Evolutionary conservation across 1,284 basidiomycete species (phyloP), one percentile per base, ranked within the genome.

Genomic region (Butyriboletus appendiculatus): DNA sequence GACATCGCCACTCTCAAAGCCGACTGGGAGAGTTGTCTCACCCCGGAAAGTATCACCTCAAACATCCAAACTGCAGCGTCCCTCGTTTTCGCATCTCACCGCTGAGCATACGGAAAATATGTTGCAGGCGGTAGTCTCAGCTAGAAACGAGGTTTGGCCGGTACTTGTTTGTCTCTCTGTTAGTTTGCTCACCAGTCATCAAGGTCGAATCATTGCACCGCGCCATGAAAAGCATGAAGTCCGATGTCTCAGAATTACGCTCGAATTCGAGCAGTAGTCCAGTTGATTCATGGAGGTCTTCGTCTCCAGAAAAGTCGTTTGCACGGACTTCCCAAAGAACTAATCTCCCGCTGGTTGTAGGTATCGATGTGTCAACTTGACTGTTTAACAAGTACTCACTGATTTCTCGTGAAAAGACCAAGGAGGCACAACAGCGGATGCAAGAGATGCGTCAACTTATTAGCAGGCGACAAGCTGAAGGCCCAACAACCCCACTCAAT

Each of bases 371-470:
- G 45, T 39, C 50, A 42, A 40, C 43, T 35, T 41, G 38, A 26
- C 45, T 44, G 10, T 57, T 47, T 34, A 20, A 43, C 39, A 43
- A 40, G 46, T 56, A 41, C 57, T 56, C 50, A 63, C 44, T 40
- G 33, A 34, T 37, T 41, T 49, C 35, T 33, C 22, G 24, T 35
- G 28, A 61, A 90, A 63, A 92, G 90, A 86, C 79, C 12, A 84
- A 73, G 64, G 89, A 84, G 52, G 88, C 88, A 33, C 83, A 84
- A 61, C 84, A 85, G 30, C 82, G 89, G 22, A 78, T 90, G 75
- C 83, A 89, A 61, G 89, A 92, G 66, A 89, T 92, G 90, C 79
- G 82, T 28, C 78, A 81, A 57, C 74, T 90, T 50, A 90, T 92
- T 55, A 73, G 76, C 38, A 80, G 75, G 60, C 76, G 90, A 59